A percentile compares a stretch with the other conserved stretches of the same genome.
Evolutionary conservation across 768 basidiomycete genomes (phyloP).

Genomic region (Trametes punicea): DNA sequence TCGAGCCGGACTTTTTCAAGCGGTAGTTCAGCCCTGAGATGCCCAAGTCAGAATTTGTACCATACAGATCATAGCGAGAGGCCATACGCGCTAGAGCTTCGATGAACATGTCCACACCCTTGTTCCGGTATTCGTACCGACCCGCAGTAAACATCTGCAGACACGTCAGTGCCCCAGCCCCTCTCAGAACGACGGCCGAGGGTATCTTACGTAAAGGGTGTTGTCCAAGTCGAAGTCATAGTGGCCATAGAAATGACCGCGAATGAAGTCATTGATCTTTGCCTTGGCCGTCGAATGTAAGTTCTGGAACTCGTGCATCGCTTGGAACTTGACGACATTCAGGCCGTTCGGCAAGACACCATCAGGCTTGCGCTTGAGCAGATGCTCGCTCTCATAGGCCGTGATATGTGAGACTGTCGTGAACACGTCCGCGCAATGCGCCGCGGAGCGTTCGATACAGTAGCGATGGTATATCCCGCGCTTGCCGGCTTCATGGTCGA

Average conservation of each 20-base stretch:
- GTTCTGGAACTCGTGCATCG: constrained; percentile 99
- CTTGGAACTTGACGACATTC: constrained; percentile 98
- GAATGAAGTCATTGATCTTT: constrained; percentile 98
- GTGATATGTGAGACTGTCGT: constrained; percentile 99
- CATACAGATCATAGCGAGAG: not conserved
- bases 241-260: constrained; percentile 97
- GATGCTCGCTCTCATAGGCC: constrained; percentile 93
- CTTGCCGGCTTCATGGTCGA: constrained; percentile 98
- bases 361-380: constrained; percentile 96
- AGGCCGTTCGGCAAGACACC: constrained; percentile 96
- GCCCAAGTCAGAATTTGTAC: not conserved
- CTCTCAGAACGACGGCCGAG: not conserved
- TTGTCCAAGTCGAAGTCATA: constrained; percentile 96
- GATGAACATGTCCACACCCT: constrained; percentile 99
- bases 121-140: constrained; percentile 98
- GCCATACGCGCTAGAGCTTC: constrained; percentile 84
- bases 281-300: constrained; percentile 87
- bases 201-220: constrained; percentile 67
- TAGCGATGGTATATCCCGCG: constrained; percentile 98
- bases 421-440: constrained; percentile 97
- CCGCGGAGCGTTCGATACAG: constrained; percentile 92
- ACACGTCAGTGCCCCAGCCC: constrained; percentile 8
- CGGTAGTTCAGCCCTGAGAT: constrained; percentile 54
- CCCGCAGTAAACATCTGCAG: constrained; percentile 96
- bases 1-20: constrained; percentile 60